Base-by-base conservation (phyloP, 495 filamentous ascomycete genomes). In the Daldinia vernicosa region DNA sequence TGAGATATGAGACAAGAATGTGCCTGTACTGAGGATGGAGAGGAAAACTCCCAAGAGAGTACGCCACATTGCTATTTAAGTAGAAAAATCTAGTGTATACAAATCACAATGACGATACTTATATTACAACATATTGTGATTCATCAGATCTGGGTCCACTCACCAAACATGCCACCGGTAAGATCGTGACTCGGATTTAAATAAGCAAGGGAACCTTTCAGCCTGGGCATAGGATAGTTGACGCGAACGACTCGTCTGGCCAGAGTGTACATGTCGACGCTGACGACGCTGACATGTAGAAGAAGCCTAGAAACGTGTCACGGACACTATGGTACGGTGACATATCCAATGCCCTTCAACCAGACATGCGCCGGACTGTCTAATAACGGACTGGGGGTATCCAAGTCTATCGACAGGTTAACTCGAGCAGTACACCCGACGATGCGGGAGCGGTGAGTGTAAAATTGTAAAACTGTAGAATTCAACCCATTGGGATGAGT, bases 151-250 rank as follows among this genome's bases (percentile, higher is more conserved):
- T 50, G 60, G 66, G 43, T 52, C 39, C 14, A 66, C 70, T 69
- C 51, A 69, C 70, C 56, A 60, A 57, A 60, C 43, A 68, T 43
- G 24, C 56, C 35, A 35, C 55, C 8, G 56, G 65, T 45, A 33
- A 65, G 47, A 68, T 72, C 60, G 47, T 60, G 64, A 72, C 60
- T 65, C 64, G 70, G 60, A 64, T 43, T 63, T 67, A 69, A 59
- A 69, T 56, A 56, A 59, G 54, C 60, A 61, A 69, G 30, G 61
- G 32, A 50, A 53, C 24, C 22, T 45, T 57, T 35, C 32, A 45
- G 51, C 28, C 55, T 56, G 22, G 43, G 57, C 39, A 43, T 47
- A 47, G 35, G 58, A 50, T 28, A 50, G 47, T 37, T 28, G 39
- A 47, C 22, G 35, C n/a, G 33, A 57, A 43, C 50, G 35, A 32